Percentiles rank a stretch among this genome's conserved stretches.
Conservation (phyloP, 2,329 filamentous ascomycete species). For the Ophiostoma ulmi region DNA sequence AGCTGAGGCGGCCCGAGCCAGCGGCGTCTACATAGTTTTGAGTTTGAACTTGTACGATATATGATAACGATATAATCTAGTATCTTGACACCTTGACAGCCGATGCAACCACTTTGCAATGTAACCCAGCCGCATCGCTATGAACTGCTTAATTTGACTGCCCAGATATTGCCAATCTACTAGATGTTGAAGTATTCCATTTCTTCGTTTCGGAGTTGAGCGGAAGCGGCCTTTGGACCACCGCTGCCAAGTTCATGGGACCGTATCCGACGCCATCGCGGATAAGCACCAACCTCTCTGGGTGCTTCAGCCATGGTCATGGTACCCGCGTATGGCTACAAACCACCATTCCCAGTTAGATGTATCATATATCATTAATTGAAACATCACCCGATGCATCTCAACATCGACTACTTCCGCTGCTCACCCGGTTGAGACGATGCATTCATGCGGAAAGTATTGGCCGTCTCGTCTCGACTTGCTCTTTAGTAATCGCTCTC, state of each 20-base stretch:
- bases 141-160: no score
- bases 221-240: no score
- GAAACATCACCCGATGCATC: no score
- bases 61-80: background rate
- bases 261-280: background rate
- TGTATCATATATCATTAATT: no score
- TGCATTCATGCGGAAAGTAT: background rate
- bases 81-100: background rate
- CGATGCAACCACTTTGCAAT: background rate
- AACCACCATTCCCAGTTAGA: no score
- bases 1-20: conserved; percentile 43
- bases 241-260: background rate
- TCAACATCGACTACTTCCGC: background rate
- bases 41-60: background rate
- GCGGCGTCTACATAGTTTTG: background rate
- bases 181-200: no score
- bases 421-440: background rate
- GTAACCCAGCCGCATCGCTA: background rate
- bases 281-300: background rate
- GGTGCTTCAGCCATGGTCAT: background rate
- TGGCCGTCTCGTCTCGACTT: background rate
- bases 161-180: no score
- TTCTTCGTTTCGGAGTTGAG: no score
- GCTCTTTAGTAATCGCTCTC: background rate
- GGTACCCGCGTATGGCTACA: no score